A percentile compares a stretch with the other conserved stretches of the same genome.
These are phyloP conservation scores for Monosporascus sp. DNA, from an alignment of 2,329 filamentous ascomycete species.

Conservation along the genomic window DNA sequence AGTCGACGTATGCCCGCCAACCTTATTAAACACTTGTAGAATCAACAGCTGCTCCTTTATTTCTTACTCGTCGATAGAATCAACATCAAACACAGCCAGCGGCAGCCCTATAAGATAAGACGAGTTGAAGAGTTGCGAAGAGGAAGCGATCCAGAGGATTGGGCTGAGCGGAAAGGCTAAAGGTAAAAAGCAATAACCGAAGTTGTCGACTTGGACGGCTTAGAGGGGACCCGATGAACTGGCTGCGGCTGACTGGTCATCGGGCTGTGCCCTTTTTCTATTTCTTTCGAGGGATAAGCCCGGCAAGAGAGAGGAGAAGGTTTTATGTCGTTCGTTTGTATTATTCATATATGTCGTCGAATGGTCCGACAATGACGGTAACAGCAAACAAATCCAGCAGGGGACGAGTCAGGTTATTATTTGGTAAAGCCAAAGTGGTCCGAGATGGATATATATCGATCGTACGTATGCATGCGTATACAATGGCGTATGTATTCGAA, in stretches of 20 bases:
- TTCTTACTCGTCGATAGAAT: too few relatives aligned
- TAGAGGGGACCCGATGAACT: background rate
- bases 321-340: background rate
- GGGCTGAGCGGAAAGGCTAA: background rate
- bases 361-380: background rate
- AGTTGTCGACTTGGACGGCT: background rate
- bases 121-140: background rate
- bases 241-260: background rate
- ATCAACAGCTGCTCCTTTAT: too few relatives aligned
- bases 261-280: background rate
- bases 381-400: background rate
- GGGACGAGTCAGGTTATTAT: background rate
- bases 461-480: too few relatives aligned
- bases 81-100: too few relatives aligned
- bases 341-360: background rate
- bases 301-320: background rate
- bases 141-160: background rate
- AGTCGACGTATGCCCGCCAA: too few relatives aligned
- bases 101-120: background rate
- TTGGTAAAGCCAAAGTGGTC: too few relatives aligned
- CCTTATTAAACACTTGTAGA: too few relatives aligned
- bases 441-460: too few relatives aligned
- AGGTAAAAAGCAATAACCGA: background rate
- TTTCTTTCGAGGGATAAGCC: background rate
- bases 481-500: too few relatives aligned